A percentile compares a stretch with the other conserved stretches of the same genome.
phyloP scores from a whole-genome alignment of 1,139 yeast genomes.

The Zhuliangozyma parablackwelliae region DNA sequence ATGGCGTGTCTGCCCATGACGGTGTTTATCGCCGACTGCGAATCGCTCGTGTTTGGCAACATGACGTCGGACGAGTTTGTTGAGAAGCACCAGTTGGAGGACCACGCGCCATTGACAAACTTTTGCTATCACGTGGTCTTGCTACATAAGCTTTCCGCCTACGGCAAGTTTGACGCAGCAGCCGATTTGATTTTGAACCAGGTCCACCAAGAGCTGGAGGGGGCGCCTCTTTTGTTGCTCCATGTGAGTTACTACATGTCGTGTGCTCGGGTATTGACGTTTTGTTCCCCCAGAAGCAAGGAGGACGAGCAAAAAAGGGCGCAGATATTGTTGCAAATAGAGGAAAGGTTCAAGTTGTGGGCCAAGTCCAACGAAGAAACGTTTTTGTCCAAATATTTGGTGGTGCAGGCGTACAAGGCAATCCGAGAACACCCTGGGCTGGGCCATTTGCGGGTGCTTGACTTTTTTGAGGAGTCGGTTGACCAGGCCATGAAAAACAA shows the following conservation, averaged over 20 bases:
- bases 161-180: conserved; percentile 19
- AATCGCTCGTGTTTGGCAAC: conserved; percentile 15
- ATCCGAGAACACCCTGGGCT: conserved; percentile 11
- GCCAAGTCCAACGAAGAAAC: conserved; percentile 29
- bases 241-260: conserved; percentile 21
- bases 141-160: conserved; percentile 3
- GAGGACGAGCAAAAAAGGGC: conserved; percentile 4
- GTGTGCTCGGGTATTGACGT: conserved; percentile 14
- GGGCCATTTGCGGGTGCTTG: conserved; percentile 37
- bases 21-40: conserved; percentile 7
- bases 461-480: conserved; percentile 45
- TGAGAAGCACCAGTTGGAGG: conserved; percentile 1
- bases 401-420: conserved; percentile 29
- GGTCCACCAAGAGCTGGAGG: conserved; percentile 13
- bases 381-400: conserved; percentile 30
- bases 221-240: conserved; percentile 20
- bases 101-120: conserved; percentile 2
- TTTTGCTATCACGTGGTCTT: conserved; percentile 11
- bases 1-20: too few relatives aligned
- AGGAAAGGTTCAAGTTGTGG: conserved; percentile 27
- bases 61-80: conserved; percentile 14
- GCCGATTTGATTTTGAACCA: conserved; percentile 15
- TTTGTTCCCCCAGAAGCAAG: not conserved
- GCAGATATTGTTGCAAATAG: conserved; percentile 6
- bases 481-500: conserved; percentile 28